Base-by-base conservation (phyloP, 306 rosid species). In the Begonia fuchsioides region DNA sequence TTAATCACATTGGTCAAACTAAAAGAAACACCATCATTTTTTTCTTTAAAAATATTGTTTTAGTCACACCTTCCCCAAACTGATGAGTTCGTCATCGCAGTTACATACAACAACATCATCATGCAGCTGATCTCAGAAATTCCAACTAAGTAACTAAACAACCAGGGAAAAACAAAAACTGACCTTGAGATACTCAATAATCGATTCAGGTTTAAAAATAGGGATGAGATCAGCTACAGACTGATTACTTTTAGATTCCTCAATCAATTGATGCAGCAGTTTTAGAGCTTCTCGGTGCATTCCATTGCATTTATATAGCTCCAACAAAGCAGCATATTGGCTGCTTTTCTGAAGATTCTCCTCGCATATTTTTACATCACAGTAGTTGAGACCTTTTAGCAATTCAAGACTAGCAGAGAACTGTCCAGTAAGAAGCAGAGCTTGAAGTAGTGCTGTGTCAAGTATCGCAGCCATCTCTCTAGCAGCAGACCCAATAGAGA, bases 101-200 rank as follows among this genome's bases (percentile, higher is more conserved):
- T 26, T 26, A 26, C 35, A 26, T 26, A 38, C 39, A 49, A 13
- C 0, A 9, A 35, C 19, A 47, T 53, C 40, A 17, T 57, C 48
- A 6, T 2, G 32, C 32, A 20, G 32, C 32, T 20, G 32, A 20
- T 20, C 32, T 20, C 32, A 20, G 32, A 20, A 20, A 20, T 6
- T 20, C 32, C 32, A 20, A 20, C 0, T 6, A 20, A 20, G 32
- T 20, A 15, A 45, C 56, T 58, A 32, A 40, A 47, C 59, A 18
- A 51, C 54, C 51, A 53, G 52, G 43, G 50, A 57, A 44, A 13
- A 13, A 46, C 45, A 62, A 65, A 62, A 56, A 52, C 41, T 18
- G 58, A 77, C 98, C 98, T 92, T 92, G 74, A 92, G 98, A 77
- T 92, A 92, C 62, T 92, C 94, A 60, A 92, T 84, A 47, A 92